These are phyloP conservation scores for Dictyostelium citrinum DNA, from an alignment of 78 protist genomes.

Conservation along the genomic window DNA sequence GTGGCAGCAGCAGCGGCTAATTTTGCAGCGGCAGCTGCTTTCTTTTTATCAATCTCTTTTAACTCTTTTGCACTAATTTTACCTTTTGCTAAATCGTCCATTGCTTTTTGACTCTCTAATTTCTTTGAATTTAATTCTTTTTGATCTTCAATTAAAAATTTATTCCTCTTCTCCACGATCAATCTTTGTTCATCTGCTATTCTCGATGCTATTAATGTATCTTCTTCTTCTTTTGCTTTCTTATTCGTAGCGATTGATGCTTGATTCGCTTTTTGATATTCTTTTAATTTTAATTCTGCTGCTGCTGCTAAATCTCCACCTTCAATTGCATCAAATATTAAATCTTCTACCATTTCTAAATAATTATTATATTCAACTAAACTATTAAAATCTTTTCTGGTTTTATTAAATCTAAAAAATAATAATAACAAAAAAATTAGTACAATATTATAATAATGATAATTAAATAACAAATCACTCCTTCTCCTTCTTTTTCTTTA, in stretches of 20 bases:
- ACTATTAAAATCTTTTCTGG: slow-evolving; percentile 14
- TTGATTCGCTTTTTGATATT: slow-evolving; percentile 56
- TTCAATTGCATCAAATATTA: slow-evolving; percentile 34
- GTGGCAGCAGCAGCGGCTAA: not conserved
- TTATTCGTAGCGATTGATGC: slow-evolving; percentile 16
- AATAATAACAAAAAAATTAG: no score
- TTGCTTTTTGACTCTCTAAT: slow-evolving; percentile 3
- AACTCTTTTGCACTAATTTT: slow-evolving; percentile 47
- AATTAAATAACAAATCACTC: no score
- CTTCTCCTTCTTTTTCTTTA: no score
- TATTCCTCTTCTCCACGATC: not conserved
- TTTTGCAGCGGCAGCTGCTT: not conserved
- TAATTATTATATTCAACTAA: slow-evolving; percentile 42
- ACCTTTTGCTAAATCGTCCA: slow-evolving; percentile 70
- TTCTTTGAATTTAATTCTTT: not conserved
- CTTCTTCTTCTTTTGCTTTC: slow-evolving; percentile 39
- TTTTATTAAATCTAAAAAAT: slow-evolving; percentile 26
- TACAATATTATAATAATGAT: no score
- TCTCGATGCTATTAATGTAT: not conserved
- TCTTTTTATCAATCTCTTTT: slow-evolving; percentile 52
- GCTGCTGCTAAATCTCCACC: slow-evolving; percentile 15
- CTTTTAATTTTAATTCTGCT: slow-evolving; percentile 16
- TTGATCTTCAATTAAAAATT: slow-evolving; percentile 23
- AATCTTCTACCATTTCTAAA: slow-evolving; percentile 53
- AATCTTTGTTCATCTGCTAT: slow-evolving; percentile 25